phyloP scores from a whole-genome alignment of 208 protist species.

The Wallacemonas sp. region DNA sequence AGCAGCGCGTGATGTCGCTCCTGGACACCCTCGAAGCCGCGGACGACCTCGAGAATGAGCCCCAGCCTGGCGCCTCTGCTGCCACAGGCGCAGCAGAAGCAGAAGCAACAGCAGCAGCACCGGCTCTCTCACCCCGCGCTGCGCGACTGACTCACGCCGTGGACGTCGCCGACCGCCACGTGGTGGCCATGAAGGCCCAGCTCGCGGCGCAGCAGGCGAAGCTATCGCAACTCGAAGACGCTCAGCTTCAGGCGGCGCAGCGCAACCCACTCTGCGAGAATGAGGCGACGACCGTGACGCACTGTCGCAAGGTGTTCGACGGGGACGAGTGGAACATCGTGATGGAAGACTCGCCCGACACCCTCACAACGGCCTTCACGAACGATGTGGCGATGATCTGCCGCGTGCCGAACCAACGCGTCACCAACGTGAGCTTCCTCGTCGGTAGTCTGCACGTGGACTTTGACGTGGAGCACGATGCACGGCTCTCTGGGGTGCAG shows the following conservation, averaged over 20 bases:
- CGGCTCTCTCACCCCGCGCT: not conserved
- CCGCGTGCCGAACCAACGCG: slow-evolving; percentile 16
- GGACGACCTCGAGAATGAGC: not conserved
- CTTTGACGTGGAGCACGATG: slow-evolving; percentile 33
- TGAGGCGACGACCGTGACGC: not conserved
- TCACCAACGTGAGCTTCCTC: slow-evolving; percentile 13
- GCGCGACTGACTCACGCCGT: not conserved
- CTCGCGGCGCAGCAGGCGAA: slow-evolving; percentile 10
- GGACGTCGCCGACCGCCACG: not conserved
- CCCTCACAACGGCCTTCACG: slow-evolving; percentile 24
- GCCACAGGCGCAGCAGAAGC: not conserved
- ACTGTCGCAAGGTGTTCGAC: slow-evolving; percentile 18
- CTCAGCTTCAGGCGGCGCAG: not conserved
- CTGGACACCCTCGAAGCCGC: not conserved
- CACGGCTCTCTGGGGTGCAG: slow-evolving; percentile 1
- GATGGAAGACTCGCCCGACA: slow-evolving; percentile 28
- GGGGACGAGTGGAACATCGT: slow-evolving; percentile 42
- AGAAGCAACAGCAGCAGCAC: not conserved
- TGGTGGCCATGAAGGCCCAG: not conserved
- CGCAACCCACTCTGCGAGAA: slow-evolving; percentile 4
- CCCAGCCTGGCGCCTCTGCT: not conserved
- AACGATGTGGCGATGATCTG: slow-evolving; percentile 22
- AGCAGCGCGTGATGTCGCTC: not conserved
- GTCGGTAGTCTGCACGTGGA: slow-evolving; percentile 14
- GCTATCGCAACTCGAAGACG: not conserved